Base-by-base conservation (phyloP, 768 basidiomycete genomes). In the Leccinum rimulosum region DNA sequence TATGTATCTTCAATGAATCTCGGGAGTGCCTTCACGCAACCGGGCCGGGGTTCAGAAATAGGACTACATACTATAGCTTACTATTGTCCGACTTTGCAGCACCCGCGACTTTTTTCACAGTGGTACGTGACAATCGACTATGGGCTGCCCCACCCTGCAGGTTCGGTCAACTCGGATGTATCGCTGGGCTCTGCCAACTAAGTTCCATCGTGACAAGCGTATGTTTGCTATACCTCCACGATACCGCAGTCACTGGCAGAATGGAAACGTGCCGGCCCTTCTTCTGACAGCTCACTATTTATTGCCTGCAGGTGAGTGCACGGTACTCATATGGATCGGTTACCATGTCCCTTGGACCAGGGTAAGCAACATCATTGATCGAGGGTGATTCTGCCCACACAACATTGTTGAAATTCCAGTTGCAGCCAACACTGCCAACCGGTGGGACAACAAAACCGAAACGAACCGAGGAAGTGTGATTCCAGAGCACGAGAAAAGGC, bases 401-500 rank as follows among this genome's bases (percentile, higher is more conserved):
- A 58, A 43, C 22, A 27, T n/a, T 17, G 22, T 28, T 35, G 25
- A 47, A 22, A 53, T 28, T 49, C 50, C 38, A 36, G 35, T 28
- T 27, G 40, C 50, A 45, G 56, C 54, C 19, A 63, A 59, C 48
- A 54, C 60, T 30, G 50, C 48, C 63, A 36, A 60, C 38, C 57
- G 48, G 31, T 48, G 57, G 56, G 47, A 58, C 54, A 22, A 59
- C 53, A 56, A 55, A 12, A 55, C 28, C 30, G 56, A 55, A 50
- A 50, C 27, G 45, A 60, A 57, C 33, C 11, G 60, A 52, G 49
- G 28, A 33, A 22, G 52, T 27, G 43, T 57, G 58, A 49, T 57
- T 45, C 27, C 30, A 62, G 50, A 55, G n/a, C 45, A 61, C 49
- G 50, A 62, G 61, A 66, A 51, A 60, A 15, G 35, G 54, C 40